Evolutionary conservation across 495 filamentous ascomycete genomes (phyloP), one percentile per base, ranked within the genome.

Genomic region (Podospora pseudopauciseta): DNA sequence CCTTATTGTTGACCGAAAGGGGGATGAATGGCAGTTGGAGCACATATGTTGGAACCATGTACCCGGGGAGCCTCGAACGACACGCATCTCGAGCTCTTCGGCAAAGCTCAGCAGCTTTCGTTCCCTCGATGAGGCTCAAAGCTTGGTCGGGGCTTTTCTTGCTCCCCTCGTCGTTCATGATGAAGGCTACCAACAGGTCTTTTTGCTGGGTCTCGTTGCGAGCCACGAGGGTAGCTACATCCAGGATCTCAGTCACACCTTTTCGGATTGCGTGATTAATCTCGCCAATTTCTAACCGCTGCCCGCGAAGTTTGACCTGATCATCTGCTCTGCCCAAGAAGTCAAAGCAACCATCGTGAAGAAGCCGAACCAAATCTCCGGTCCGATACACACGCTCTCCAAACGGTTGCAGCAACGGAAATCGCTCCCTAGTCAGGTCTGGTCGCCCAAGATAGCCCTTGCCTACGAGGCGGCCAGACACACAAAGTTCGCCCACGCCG

Each of bases 391-490:
- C 80, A 27, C 86, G 78, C 63, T 83, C 80, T 4, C 76, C 78
- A 64, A 85, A 87, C 16, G 67, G 56, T 13, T 79, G 56, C 4
- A 92, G 73, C 0, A 75, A 80, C 0, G 88, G 89, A 69, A 92
- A 92, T 49, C 83, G 81, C 67, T 91, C 85, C 2, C 75, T 59
- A 0, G 90, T 92, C 28, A 92, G 80, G 34, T 92, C 87, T 3
- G 87, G 83, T 4, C 92, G 84, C 56, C 94, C 94, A 54, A 95
- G 82, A 71, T 97, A 97, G 0, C 93, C 94, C 71, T 90, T 92
- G 6, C 90, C 94, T 39, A 97, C 92, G 5, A 97, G 82, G 67
- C 88, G 90, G 0, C 94, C 94, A 5, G 90, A 91, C 34, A 97
- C 88, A 72, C 92, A 96, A 5, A 97, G 86, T 74, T 97, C 94